Base-by-base conservation (phyloP, 768 basidiomycete species). In the Podaxis carcinomalis region DNA sequence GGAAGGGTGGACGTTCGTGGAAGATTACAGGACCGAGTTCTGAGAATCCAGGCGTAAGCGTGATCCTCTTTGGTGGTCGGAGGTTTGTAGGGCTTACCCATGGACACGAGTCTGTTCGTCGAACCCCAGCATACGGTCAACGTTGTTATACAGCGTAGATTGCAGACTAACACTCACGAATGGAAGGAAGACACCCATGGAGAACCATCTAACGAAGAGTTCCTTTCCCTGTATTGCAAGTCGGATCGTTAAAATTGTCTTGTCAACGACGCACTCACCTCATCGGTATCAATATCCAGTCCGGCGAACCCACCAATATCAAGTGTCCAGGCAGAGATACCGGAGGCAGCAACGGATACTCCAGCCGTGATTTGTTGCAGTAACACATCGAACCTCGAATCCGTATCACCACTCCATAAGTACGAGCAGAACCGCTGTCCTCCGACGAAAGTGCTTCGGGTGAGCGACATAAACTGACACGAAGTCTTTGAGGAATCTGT, bases 371-470 rank as follows among this genome's bases (percentile, higher is more conserved):
- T 69, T 61, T 75, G 74, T 54, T 75, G 73, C 46, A 73, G 59
- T 21, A 75, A 51, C 37, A 74, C 73, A 56, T 73, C 71, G 56
- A 74, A 74, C 32, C 67, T 62, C n/a, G 73, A 73, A 32, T 68
- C 66, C 5, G 74, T 75, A 61, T 75, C 74, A 4, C 73, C 74
- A 57, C 72, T 73, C 74, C 74, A 75, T 6, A 75, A 60, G 56
- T 74, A 75, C 27, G 73, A 74, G 64, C 74, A 75, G 65, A 74
- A 74, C 5, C 73, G 64, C 53, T 75, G 74, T 37, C 74, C 74
- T 13, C 73, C 74, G 19, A 68, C 67, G 56, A 74, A 75, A 21
- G 74, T 75, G 56, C 74, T 75, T 46, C 74, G 64, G 3, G 74
- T 72, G 13, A 75, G 63, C 2, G 73, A 74, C 73, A 75, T 74